These are phyloP conservation scores for Termitomyces sp. DNA, from an alignment of 768 basidiomycete species.

Conservation along the genomic window DNA sequence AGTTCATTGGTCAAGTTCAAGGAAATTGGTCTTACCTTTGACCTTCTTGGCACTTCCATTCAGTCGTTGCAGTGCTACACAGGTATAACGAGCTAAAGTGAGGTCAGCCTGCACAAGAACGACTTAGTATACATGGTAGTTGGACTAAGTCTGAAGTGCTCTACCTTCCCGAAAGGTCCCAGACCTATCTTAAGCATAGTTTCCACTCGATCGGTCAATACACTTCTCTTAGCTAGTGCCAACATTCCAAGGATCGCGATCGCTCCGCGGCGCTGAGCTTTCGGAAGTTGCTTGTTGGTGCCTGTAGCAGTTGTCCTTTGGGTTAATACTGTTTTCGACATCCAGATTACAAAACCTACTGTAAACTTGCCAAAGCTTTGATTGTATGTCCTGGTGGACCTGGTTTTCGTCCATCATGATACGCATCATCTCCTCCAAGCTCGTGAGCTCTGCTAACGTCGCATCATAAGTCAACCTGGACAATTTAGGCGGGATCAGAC, in stretches of 20 bases:
- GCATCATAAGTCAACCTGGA: conserved; percentile 84
- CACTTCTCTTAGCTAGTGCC: conserved; percentile 77
- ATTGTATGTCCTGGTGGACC: conserved; percentile 78
- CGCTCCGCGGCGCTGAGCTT: conserved; percentile 85
- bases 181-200: conserved; percentile 82
- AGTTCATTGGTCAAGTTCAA: background rate
- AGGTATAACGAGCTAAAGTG: conserved; percentile 88
- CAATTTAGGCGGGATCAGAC: background rate
- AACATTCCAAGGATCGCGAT: conserved; percentile 98
- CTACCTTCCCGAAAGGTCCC: conserved; percentile 77
- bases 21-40: conserved; percentile 56
- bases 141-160: background rate
- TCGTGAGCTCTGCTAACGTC: conserved; percentile 91
- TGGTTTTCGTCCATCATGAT: conserved; percentile 91
- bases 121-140: background rate
- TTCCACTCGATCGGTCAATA: conserved; percentile 74
- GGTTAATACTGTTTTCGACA: background rate
- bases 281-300: conserved; percentile 67
- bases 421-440: conserved; percentile 93
- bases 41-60: conserved; percentile 96
- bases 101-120: conserved; percentile 60
- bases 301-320: conserved; percentile 36
- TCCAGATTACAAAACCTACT: conserved; percentile 42
- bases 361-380: conserved; percentile 95
- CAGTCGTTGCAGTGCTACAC: conserved; percentile 85